phyloP scores from a whole-genome alignment of 73 alveolate species.

The Tetrahymena thermophila region DNA sequence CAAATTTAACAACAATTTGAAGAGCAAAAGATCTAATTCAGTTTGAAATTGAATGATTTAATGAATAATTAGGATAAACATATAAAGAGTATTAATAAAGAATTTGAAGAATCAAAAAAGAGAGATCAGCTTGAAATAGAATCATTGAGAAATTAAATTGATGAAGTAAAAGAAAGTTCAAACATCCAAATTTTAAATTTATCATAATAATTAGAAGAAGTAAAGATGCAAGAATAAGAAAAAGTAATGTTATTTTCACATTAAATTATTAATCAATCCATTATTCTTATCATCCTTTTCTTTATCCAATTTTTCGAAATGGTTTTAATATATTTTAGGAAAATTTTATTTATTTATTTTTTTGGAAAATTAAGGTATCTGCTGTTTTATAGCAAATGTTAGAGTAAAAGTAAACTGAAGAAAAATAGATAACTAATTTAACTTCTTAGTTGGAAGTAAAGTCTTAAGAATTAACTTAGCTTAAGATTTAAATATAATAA shows the following conservation, averaged over 20 bases:
- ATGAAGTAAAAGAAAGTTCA: background rate
- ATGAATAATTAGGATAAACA: background rate
- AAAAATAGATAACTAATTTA: background rate
- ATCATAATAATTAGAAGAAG: background rate
- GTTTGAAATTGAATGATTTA: background rate
- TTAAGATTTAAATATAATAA: background rate
- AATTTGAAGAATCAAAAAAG: background rate
- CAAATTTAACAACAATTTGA: background rate
- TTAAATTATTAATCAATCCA: too few relatives aligned
- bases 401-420: background rate
- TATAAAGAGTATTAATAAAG: background rate
- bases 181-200: background rate
- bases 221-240: background rate
- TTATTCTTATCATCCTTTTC: too few relatives aligned
- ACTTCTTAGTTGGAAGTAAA: background rate
- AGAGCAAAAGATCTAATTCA: background rate
- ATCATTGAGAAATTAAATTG: background rate
- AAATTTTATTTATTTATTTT: too few relatives aligned
- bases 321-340: too few relatives aligned
- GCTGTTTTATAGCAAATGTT: background rate
- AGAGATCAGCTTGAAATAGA: background rate
- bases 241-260: background rate
- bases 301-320: too few relatives aligned
- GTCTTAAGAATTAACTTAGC: background rate
- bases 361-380: background rate